phyloP scores from a whole-genome alignment of 768 basidiomycete genomes.

The Gloeostereum incarnatum region DNA sequence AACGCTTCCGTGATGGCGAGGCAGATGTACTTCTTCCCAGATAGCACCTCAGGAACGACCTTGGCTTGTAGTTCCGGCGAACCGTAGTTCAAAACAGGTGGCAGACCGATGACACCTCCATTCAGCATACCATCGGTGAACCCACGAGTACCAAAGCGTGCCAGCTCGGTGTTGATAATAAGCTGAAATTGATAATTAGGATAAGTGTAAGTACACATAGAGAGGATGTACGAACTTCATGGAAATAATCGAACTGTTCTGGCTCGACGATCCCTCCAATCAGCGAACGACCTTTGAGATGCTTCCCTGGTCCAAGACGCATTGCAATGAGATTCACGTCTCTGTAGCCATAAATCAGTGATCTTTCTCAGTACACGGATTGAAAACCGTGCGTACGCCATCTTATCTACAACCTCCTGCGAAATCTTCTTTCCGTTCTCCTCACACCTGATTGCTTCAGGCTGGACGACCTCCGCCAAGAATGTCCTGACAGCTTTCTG shows the following conservation, averaged over 20 bases:
- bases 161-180: slow-evolving; percentile 75
- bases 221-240: slow-evolving; percentile 46
- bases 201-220: slow-evolving; percentile 1
- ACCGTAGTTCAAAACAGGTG: slow-evolving; percentile 85
- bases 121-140: slow-evolving; percentile 83
- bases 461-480: slow-evolving; percentile 62
- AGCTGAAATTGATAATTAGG: slow-evolving; percentile 21
- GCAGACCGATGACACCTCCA: slow-evolving; percentile 79
- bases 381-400: slow-evolving; percentile 45
- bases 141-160: slow-evolving; percentile 76
- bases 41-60: slow-evolving; percentile 65
- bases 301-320: slow-evolving; percentile 87
- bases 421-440: slow-evolving; percentile 82
- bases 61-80: slow-evolving; percentile 60
- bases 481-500: slow-evolving; percentile 72
- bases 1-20: slow-evolving; percentile 93
- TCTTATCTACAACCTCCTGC: slow-evolving; percentile 76
- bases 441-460: slow-evolving; percentile 79
- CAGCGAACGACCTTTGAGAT: slow-evolving; percentile 67
- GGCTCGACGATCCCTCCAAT: slow-evolving; percentile 70
- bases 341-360: slow-evolving; percentile 26
- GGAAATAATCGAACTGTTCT: slow-evolving; percentile 92
- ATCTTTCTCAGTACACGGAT: background rate
- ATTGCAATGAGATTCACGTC: slow-evolving; percentile 77
- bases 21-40: slow-evolving; percentile 78